These are phyloP conservation scores for Trichoderma sp. DNA, from an alignment of 2,329 filamentous ascomycete genomes.

Conservation along the genomic window DNA sequence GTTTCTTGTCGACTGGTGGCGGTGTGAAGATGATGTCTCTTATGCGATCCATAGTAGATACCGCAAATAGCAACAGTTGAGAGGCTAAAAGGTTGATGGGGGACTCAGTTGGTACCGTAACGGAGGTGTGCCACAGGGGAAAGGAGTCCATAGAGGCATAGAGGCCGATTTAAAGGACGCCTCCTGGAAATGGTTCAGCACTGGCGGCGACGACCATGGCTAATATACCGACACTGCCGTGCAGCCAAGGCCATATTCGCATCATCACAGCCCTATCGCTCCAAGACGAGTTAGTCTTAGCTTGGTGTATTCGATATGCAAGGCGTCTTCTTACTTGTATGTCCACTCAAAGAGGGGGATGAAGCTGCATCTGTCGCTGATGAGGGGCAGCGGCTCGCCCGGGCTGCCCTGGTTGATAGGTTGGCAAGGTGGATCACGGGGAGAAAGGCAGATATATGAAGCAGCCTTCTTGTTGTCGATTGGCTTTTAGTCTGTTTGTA, in stretches of 20 bases:
- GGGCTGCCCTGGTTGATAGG: conserved; percentile 11
- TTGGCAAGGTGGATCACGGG: conserved; percentile 10
- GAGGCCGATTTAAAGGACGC: neutral
- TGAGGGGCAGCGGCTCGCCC: conserved; percentile 16
- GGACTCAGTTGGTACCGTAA: neutral
- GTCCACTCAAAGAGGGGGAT: neutral
- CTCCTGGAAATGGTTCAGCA: neutral
- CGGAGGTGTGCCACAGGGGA: neutral
- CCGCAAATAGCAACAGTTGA: neutral
- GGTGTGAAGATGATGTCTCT: neutral
- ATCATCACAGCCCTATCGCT: conserved; percentile 14
- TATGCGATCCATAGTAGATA: neutral
- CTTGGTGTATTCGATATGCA: neutral
- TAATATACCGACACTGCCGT: conserved; percentile 6
- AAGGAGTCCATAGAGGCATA: neutral
- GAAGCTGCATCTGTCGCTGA: neutral
- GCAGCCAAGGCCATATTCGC: conserved; percentile 9
- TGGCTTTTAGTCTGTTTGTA: neutral
- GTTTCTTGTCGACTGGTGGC: neutral
- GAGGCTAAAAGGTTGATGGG: neutral
- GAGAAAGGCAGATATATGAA: conserved; percentile 12
- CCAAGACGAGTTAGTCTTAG: neutral
- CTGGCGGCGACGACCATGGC: neutral
- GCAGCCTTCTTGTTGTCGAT: conserved; percentile 2
- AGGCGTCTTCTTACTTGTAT: neutral